Conservation (phyloP, 768 basidiomycete genomes). For the Ephemerocybe angulata region DNA sequence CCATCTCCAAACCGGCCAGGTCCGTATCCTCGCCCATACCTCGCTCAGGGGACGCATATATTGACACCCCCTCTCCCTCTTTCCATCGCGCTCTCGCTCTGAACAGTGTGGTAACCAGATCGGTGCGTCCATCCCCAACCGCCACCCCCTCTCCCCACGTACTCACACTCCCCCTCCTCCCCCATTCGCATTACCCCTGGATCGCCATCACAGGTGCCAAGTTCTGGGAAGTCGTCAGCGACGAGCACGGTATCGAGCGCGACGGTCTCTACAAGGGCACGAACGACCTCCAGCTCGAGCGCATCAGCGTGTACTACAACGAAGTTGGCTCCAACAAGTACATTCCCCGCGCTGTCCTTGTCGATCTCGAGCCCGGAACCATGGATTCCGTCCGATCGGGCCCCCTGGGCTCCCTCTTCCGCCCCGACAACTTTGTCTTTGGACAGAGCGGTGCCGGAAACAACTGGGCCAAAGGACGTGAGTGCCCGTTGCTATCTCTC, state of each 20-base stretch:
- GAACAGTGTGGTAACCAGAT: conserved; percentile 97
- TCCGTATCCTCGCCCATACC: conserved; percentile 34
- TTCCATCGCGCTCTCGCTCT: too few species aligned
- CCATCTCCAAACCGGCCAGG: conserved; percentile 99
- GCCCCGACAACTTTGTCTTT: conserved; percentile 97
- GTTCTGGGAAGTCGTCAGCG: conserved; percentile 97
- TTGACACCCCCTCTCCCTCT: conserved; percentile 20
- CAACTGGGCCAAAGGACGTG: conserved; percentile 99
- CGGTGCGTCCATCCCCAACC: conserved; percentile 52
- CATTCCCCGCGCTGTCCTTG: conserved; percentile 95
- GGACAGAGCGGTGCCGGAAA: conserved; percentile 98
- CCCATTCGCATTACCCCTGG: neutral
- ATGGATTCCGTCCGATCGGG: conserved; percentile 92
- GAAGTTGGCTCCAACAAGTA: conserved; percentile 95
- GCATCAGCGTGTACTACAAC: conserved; percentile 98
- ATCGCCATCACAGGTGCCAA: conserved; percentile 67
- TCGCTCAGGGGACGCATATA: neutral
- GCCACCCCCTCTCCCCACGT: conserved; percentile 15
- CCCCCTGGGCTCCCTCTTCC: conserved; percentile 88
- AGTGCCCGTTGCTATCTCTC: conserved; percentile 39
- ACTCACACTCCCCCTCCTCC: neutral
- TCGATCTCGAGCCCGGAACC: conserved; percentile 97
- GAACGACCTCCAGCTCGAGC: conserved; percentile 94
- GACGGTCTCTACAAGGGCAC: conserved; percentile 93
- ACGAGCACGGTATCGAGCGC: conserved; percentile 94